Evolutionary conservation across 352 stramenopile genomes (phyloP).

Genomic region (Detonula confervacea): DNA sequence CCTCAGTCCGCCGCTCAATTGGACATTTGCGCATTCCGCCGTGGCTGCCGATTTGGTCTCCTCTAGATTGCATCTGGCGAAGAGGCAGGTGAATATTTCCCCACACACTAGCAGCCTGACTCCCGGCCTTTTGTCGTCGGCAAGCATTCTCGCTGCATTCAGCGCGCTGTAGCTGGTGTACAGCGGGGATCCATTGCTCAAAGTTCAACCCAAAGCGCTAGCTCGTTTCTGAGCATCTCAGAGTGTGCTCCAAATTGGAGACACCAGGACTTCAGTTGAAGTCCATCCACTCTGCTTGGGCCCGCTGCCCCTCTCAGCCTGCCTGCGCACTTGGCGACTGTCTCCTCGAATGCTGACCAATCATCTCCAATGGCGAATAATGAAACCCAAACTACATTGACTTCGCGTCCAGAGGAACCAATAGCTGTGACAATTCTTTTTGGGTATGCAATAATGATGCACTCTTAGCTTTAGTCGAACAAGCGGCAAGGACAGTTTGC

Average conservation of each 20-base stretch:
- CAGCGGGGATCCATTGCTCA: slow-evolving; percentile 39
- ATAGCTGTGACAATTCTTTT: too few relatives aligned
- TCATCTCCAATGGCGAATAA: too few relatives aligned
- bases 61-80: neutral
- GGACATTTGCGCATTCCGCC: slow-evolving; percentile 27
- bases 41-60: neutral
- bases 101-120: slow-evolving; percentile 41
- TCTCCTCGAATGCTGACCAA: slow-evolving; percentile 28
- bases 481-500: too few relatives aligned
- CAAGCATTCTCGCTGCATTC: slow-evolving; percentile 22
- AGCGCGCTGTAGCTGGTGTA: slow-evolving; percentile 48
- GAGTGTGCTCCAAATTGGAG: slow-evolving; percentile 8
- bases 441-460: too few relatives aligned
- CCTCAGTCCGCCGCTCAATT: slow-evolving; percentile 52
- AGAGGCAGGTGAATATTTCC: slow-evolving; percentile 25
- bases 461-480: too few relatives aligned
- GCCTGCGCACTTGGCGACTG: slow-evolving; percentile 6
- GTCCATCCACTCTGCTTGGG: slow-evolving; percentile 31
- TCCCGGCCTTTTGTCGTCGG: slow-evolving; percentile 45
- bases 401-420: too few relatives aligned
- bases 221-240: slow-evolving; percentile 16
- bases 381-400: too few relatives aligned
- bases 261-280: slow-evolving; percentile 27
- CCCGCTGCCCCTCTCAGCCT: slow-evolving; percentile 32
- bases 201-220: slow-evolving; percentile 29